Evolutionary conservation across 139 green algal species (phyloP).

Genomic region (Coelastrella sp.): DNA sequence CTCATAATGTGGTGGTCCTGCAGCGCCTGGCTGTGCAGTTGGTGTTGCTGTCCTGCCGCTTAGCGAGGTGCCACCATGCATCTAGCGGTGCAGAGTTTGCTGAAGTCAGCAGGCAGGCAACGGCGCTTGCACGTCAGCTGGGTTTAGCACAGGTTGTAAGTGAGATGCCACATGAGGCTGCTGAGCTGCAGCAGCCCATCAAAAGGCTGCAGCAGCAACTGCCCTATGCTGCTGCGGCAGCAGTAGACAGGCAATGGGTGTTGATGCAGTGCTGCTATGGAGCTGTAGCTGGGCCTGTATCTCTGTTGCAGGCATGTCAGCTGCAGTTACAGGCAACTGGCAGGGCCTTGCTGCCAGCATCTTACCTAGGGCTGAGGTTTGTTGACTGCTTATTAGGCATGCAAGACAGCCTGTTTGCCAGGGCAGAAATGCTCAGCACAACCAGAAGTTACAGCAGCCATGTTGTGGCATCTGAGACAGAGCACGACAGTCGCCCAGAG

Average conservation of each 20-base stretch:
- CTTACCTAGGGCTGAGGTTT: conserved; percentile 20
- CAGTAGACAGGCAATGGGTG: not conserved
- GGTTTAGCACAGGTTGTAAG: not conserved
- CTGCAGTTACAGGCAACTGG: conserved; percentile 28
- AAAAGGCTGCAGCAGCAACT: conserved; percentile 6
- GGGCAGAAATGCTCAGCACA: too few species aligned
- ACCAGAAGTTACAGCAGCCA: not conserved
- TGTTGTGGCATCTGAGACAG: too few species aligned
- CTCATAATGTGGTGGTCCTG: not conserved
- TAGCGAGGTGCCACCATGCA: conserved; percentile 26
- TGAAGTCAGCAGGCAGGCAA: not conserved
- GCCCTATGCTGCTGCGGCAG: conserved; percentile 15
- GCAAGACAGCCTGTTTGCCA: conserved; percentile 12
- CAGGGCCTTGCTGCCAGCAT: conserved; percentile 33
- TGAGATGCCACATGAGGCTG: conserved; percentile 26
- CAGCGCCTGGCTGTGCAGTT: conserved; percentile 23
- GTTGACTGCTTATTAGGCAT: conserved; percentile 8
- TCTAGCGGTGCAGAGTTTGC: not conserved
- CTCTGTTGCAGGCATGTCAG: conserved; percentile 17
- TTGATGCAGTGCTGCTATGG: conserved; percentile 28
- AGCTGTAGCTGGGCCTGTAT: conserved; percentile 13
- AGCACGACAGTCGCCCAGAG: too few species aligned
- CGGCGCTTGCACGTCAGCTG: not conserved
- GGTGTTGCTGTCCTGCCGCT: not conserved
- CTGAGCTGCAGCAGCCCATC: not conserved